Conservation (phyloP, 2,329 filamentous ascomycete species). For the Lachnellula cervina region DNA sequence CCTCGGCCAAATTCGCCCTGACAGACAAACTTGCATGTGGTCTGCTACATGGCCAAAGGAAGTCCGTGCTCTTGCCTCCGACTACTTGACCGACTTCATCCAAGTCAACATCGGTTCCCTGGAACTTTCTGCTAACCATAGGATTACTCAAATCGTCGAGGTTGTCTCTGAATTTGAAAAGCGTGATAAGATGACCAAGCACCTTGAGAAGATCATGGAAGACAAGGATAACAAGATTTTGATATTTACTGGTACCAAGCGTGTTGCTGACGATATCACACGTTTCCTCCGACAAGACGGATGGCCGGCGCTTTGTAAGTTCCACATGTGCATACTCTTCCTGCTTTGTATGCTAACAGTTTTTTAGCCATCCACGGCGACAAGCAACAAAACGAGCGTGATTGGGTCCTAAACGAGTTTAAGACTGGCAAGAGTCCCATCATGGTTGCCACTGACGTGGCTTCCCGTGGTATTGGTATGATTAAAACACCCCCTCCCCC, state of each 20-base stretch:
- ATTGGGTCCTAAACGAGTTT: slow-evolving; percentile 99
- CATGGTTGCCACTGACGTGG: slow-evolving; percentile 99
- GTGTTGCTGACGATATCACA: slow-evolving; percentile 96
- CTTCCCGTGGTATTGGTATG: slow-evolving; percentile 99
- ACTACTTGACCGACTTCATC: slow-evolving; percentile 93
- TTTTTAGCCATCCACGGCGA: slow-evolving; percentile 87
- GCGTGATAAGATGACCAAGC: slow-evolving; percentile 94
- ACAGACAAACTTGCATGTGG: slow-evolving; percentile 99
- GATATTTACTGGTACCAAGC: slow-evolving; percentile 90
- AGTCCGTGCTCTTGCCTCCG: slow-evolving; percentile 82
- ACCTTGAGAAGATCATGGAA: slow-evolving; percentile 97
- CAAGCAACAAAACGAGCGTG: slow-evolving; percentile 99
- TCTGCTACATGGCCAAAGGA: slow-evolving; percentile 99
- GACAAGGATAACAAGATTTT: slow-evolving; percentile 92
- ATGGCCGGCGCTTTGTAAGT: slow-evolving; percentile 92
- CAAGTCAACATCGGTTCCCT: slow-evolving; percentile 98
- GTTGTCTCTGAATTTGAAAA: slow-evolving; percentile 96
- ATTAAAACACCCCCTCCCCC: slow-evolving; percentile 54
- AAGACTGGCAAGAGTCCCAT: slow-evolving; percentile 99
- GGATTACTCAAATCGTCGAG: slow-evolving; percentile 96
- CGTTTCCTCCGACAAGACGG: slow-evolving; percentile 95
- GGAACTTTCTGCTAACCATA: slow-evolving; percentile 93
- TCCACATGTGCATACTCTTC: slow-evolving; percentile 39
- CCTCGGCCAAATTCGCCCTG: slow-evolving; percentile 92
- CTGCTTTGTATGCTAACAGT: slow-evolving; percentile 44